A percentile compares a stretch with the other conserved stretches of the same genome.
Conservation (phyloP, 768 basidiomycete species). For the Boletus subcaerulescens region DNA sequence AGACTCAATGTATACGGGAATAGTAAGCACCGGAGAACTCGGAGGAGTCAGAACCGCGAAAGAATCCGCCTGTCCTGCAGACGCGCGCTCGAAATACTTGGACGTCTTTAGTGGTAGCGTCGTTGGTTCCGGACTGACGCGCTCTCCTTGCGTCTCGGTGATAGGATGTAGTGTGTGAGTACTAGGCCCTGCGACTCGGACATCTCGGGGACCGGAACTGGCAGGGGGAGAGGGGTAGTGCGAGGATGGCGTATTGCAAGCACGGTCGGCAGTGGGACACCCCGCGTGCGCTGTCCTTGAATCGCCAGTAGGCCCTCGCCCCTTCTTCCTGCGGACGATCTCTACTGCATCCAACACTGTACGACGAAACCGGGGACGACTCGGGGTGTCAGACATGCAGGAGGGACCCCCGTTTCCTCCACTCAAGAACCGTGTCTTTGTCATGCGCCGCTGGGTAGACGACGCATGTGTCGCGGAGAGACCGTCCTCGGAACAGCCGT, state of each 20-base stretch:
- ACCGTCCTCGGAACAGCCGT: too few relatives aligned
- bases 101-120: slow-evolving; percentile 8
- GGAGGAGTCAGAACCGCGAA: neutral
- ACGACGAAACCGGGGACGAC: neutral
- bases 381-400: too few relatives aligned
- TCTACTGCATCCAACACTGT: slow-evolving; percentile 19
- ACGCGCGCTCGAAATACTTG: slow-evolving; percentile 16
- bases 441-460: neutral
- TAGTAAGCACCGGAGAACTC: neutral
- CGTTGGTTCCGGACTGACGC: neutral
- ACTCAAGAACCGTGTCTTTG: neutral
- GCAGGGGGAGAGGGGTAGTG: slow-evolving; percentile 7
- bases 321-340: slow-evolving; percentile 4
- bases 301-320: too few relatives aligned
- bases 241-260: neutral
- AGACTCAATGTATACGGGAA: slow-evolving; percentile 7
- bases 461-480: too few relatives aligned
- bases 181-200: neutral
- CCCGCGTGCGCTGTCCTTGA: neutral
- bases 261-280: neutral
- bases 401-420: neutral
- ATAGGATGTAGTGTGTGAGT: neutral
- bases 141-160: neutral
- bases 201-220: neutral
- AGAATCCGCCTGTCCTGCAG: neutral